These are phyloP conservation scores for Claviceps paspali DNA, from an alignment of 2,329 filamentous ascomycete genomes.

Conservation along the genomic window DNA sequence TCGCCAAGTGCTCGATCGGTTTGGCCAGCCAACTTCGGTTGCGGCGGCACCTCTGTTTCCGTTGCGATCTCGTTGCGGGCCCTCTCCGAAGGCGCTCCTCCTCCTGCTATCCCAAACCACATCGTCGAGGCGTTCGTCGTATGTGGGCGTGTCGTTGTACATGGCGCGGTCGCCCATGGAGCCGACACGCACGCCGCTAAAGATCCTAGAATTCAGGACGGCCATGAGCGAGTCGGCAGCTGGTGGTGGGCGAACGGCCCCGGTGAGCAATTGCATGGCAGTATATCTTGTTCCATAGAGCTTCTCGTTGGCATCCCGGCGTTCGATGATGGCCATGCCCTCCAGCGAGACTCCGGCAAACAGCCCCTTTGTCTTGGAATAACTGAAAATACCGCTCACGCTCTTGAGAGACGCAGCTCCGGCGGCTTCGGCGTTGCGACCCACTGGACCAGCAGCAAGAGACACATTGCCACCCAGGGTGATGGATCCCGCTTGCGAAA, in stretches of 20 bases:
- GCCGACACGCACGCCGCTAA: slow-evolving; percentile 47
- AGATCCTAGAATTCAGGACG: slow-evolving; percentile 72
- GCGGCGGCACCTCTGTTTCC: slow-evolving; percentile 22
- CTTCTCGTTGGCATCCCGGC: slow-evolving; percentile 93
- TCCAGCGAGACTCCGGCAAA: slow-evolving; percentile 94
- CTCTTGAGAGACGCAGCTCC: slow-evolving; percentile 82
- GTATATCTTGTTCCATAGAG: slow-evolving; percentile 75
- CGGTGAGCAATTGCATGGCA: slow-evolving; percentile 67
- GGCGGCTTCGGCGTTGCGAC: slow-evolving; percentile 88
- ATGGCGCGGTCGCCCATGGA: slow-evolving; percentile 42
- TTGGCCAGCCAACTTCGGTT: slow-evolving; percentile 39
- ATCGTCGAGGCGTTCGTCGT: slow-evolving; percentile 69
- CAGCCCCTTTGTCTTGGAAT: slow-evolving; percentile 93
- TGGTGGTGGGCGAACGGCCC: slow-evolving; percentile 61
- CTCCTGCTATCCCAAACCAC: slow-evolving; percentile 68
- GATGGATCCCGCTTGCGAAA: slow-evolving; percentile 80
- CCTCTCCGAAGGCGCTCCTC: slow-evolving; percentile 57
- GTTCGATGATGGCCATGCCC: slow-evolving; percentile 82
- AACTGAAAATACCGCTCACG: slow-evolving; percentile 86
- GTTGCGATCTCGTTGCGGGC: slow-evolving; percentile 23
- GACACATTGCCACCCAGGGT: slow-evolving; percentile 94
- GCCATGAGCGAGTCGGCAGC: slow-evolving; percentile 73
- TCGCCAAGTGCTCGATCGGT: slow-evolving; percentile 55
- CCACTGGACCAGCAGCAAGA: slow-evolving; percentile 83
- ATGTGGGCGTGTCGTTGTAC: slow-evolving; percentile 90